Base-by-base conservation (phyloP, 768 basidiomycete species). In the Pleurotus giganteus region DNA sequence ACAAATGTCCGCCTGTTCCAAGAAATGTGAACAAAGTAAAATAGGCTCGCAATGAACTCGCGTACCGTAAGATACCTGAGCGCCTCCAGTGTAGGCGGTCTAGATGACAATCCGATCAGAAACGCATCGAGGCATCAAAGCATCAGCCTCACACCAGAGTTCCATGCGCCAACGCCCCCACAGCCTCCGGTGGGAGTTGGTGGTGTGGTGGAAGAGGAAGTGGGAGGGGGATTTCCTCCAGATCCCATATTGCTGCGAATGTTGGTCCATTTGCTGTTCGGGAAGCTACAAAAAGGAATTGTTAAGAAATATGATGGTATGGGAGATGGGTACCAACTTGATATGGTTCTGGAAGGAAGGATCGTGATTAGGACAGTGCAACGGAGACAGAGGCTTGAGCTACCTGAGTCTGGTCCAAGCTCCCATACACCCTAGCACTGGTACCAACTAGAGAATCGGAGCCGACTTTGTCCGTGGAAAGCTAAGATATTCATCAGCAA, bases 211-310 rank as follows among this genome's bases (percentile, higher is more conserved):
- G 39, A 12, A 4, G 42, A 57, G 2, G 67, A 57, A n/a, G 66
- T 59, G 27, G 64, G 42, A 37, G 65, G 60, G 21, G 62, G 55
- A 11, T 60, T 32, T n/a, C 64, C 57, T 4, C 64, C 56, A 8
- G 57, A 56, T 19, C 75, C 79, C 79, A 89, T 86, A 68, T 85
- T 85, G 65, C 69, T 79, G 23, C 77, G 76, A 60, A 89, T 78
- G 66, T 89, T 89, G 66, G 83, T 82, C 80, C 82, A 90, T 61
- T 83, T 82, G 69, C 84, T 86, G 61, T 80, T 72, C 5, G 86
- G 86, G 69, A 73, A 88, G 63, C 83, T 86, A 58, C 23, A 24
- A 41, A 45, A 23, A 56, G 28, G 29, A 9, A 41, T 26, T n/a
- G 26, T 37, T 36, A 31, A n/a, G 23, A 7, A 11, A 37, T 1